Evolutionary conservation across 106 monocot species (phyloP).

Genomic region (Vanilla planifolia): DNA sequence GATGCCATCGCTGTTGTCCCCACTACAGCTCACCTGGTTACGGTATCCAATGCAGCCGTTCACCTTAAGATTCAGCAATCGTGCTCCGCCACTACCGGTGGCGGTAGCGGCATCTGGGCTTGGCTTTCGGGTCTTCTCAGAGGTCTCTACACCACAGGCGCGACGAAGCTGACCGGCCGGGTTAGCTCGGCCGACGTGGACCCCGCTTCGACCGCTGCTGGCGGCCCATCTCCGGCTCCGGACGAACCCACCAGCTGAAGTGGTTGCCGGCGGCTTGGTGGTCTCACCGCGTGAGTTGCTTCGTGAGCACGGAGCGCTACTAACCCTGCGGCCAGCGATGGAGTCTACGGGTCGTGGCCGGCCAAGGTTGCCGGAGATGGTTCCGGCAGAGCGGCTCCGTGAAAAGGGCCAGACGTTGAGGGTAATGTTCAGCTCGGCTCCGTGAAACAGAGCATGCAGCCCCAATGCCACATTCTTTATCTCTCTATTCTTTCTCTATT

Average conservation of each 20-base stretch:
- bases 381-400: slow-evolving; percentile 59
- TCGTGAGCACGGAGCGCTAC: slow-evolving; percentile 89
- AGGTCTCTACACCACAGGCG: background rate
- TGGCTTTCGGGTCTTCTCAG: background rate
- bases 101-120: background rate
- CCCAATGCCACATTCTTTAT: too few relatives aligned
- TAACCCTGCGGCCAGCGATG: slow-evolving; percentile 28
- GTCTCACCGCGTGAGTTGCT: too few relatives aligned
- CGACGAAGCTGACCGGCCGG: slow-evolving; percentile 54
- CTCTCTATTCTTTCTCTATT: too few relatives aligned
- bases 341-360: slow-evolving; percentile 1
- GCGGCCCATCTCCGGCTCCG: slow-evolving; percentile 21
- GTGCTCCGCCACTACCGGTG: slow-evolving; percentile 10
- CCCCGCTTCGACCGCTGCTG: slow-evolving; percentile 29
- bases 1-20: slow-evolving; percentile 11
- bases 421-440: slow-evolving; percentile 46
- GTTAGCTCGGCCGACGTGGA: slow-evolving; percentile 57
- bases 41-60: slow-evolving; percentile 61
- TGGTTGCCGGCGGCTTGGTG: too few relatives aligned
- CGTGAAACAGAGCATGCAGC: too few relatives aligned
- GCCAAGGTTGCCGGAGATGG: too few relatives aligned
- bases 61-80: slow-evolving; percentile 45
- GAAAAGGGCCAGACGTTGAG: slow-evolving; percentile 67
- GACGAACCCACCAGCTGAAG: too few relatives aligned
- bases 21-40: slow-evolving; percentile 25